phyloP scores from a whole-genome alignment of 2,329 filamentous ascomycete genomes.

The Herpotrichia juniperi region DNA sequence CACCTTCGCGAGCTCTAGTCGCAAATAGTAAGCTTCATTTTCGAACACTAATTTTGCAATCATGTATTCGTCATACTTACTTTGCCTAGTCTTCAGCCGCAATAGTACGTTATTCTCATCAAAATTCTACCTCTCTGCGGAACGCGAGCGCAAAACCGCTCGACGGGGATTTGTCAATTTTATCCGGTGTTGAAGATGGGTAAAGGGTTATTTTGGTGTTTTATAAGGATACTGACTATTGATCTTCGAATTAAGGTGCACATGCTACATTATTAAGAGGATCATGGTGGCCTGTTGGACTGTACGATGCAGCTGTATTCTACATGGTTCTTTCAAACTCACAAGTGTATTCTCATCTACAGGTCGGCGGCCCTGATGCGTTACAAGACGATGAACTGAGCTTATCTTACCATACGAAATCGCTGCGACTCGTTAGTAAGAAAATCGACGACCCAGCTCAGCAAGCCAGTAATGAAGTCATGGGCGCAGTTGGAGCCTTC shows the following conservation, averaged over 20 bases:
- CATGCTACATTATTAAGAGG: slow-evolving; percentile 33
- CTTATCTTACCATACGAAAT: slow-evolving; percentile 28
- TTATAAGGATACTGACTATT: no score
- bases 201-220: no score
- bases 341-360: slow-evolving; percentile 30
- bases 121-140: no score
- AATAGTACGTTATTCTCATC: slow-evolving; percentile 26
- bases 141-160: no score
- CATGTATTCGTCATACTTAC: slow-evolving; percentile 18
- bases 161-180: no score
- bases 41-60: not conserved
- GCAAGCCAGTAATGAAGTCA: slow-evolving; percentile 27
- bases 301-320: slow-evolving; percentile 27
- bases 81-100: slow-evolving; percentile 27
- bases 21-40: slow-evolving; percentile 27
- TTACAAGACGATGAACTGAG: slow-evolving; percentile 27
- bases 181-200: no score
- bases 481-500: slow-evolving; percentile 27
- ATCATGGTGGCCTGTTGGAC: slow-evolving; percentile 33
- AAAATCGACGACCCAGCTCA: slow-evolving; percentile 26
- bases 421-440: slow-evolving; percentile 18
- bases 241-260: no score
- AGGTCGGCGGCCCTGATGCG: slow-evolving; percentile 22
- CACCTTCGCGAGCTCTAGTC: slow-evolving; percentile 25
- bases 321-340: slow-evolving; percentile 35